A percentile compares a stretch with the other conserved stretches of the same genome.
These are phyloP conservation scores for Setaria viridis DNA, from an alignment of 202 grass and related monocot genomes.

Conservation along the genomic window DNA sequence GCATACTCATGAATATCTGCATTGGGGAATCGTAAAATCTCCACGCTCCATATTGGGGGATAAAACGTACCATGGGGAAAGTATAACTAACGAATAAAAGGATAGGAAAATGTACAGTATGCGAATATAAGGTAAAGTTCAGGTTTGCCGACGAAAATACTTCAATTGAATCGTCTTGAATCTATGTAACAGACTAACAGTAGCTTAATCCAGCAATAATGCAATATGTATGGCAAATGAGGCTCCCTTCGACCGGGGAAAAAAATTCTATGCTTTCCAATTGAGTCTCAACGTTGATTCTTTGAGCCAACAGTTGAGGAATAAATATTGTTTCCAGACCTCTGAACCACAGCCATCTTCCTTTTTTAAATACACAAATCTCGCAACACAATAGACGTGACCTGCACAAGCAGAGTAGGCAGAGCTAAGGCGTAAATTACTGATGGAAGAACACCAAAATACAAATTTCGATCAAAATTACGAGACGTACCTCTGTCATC, in stretches of 20 bases:
- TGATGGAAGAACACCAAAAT: neutral
- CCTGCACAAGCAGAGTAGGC: constrained; percentile 26
- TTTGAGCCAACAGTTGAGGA: neutral
- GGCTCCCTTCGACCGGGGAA: neutral
- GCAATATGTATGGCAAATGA: neutral
- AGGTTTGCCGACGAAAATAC: neutral
- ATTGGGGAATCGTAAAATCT: neutral
- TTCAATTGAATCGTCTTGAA: neutral
- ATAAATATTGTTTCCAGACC: neutral
- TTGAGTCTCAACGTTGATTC: neutral
- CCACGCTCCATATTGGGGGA: no score
- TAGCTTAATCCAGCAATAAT: no score
- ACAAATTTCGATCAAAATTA: neutral
- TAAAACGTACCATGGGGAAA: no score
- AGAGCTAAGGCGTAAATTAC: neutral
- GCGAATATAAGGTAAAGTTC: no score
- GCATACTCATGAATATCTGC: neutral
- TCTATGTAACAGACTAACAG: neutral
- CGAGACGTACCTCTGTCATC: constrained; percentile 25
- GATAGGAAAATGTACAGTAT: no score
- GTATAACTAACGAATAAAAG: no score
- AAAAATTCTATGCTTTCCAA: neutral
- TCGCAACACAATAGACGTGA: neutral
- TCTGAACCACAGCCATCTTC: neutral
- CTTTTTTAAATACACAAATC: neutral